Conservation (phyloP, 2,329 filamentous ascomycete species). For the Fusarium palustre region DNA sequence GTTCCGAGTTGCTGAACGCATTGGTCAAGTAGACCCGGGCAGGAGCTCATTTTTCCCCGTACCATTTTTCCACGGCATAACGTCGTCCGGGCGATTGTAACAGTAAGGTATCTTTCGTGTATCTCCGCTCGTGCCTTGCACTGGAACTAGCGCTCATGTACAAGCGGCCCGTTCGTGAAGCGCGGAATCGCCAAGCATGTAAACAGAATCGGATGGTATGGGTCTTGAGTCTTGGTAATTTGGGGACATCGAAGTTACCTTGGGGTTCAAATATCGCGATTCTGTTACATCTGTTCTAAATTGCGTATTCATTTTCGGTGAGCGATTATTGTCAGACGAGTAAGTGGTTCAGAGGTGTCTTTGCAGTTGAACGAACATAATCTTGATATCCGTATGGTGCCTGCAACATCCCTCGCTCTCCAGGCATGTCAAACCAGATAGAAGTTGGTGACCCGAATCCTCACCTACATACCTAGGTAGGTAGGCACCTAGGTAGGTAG, state of each 20-base stretch:
- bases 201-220: constrained; percentile 14
- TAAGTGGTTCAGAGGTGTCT: neutral
- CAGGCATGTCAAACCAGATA: neutral
- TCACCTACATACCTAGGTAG: too few relatives aligned
- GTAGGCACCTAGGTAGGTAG: too few relatives aligned
- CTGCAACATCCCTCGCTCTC: constrained; percentile 32
- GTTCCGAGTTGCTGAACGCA: constrained; percentile 44
- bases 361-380: neutral
- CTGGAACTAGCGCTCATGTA: constrained; percentile 29
- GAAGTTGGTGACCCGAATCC: constrained; percentile 17
- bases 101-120: constrained; percentile 8
- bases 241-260: constrained; percentile 37
- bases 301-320: constrained; percentile 7
- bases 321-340: constrained; percentile 33
- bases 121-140: constrained; percentile 35
- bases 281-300: constrained; percentile 8
- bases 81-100: constrained; percentile 15
- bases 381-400: constrained; percentile 5
- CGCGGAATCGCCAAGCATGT: constrained; percentile 26
- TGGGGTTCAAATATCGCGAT: constrained; percentile 14
- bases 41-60: constrained; percentile 6
- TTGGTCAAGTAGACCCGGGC: constrained; percentile 12
- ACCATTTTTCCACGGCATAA: constrained; percentile 2
- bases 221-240: constrained; percentile 14
- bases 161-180: constrained; percentile 38